Conservation (phyloP, 169 alveolate species). For the Babesia ovis region DNA sequence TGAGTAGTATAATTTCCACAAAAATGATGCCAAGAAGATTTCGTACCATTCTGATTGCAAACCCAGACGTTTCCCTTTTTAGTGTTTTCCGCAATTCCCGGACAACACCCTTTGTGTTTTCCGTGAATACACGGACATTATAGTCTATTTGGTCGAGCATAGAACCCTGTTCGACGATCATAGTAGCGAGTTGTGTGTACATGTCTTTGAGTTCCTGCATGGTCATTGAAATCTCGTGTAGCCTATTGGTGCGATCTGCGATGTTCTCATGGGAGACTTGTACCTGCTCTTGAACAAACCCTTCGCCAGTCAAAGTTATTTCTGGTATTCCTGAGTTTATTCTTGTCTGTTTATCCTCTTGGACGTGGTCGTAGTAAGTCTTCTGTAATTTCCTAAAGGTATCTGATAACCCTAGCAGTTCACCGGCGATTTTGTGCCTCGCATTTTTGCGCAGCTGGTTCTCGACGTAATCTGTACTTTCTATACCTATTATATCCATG, state of each 20-base stretch:
- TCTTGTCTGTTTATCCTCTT: slow-evolving; percentile 38
- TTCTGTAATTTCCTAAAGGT: slow-evolving; percentile 54
- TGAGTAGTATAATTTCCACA: slow-evolving; percentile 36
- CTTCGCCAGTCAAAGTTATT: slow-evolving; percentile 36
- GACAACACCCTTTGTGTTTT: slow-evolving; percentile 45
- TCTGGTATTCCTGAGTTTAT: slow-evolving; percentile 12
- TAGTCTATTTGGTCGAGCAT: slow-evolving; percentile 70
- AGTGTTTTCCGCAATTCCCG: slow-evolving; percentile 30
- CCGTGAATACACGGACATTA: slow-evolving; percentile 49
- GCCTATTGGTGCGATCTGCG: slow-evolving; percentile 61
- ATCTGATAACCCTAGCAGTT: slow-evolving; percentile 42
- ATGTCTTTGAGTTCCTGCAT: slow-evolving; percentile 68
- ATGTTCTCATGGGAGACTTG: slow-evolving; percentile 56
- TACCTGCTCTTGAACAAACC: slow-evolving; percentile 57
- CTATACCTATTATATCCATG: slow-evolving; percentile 53
- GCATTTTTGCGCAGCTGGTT: slow-evolving; percentile 63
- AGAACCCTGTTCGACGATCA: slow-evolving; percentile 72
- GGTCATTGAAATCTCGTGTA: slow-evolving; percentile 61
- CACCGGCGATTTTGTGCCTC: slow-evolving; percentile 61
- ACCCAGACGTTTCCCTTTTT: slow-evolving; percentile 48
- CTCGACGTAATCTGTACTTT: slow-evolving; percentile 49
- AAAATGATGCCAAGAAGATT: slow-evolving; percentile 41
- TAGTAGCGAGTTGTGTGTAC: slow-evolving; percentile 63
- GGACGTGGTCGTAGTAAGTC: slow-evolving; percentile 51
- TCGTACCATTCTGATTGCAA: slow-evolving; percentile 47